Evolutionary conservation across 2,329 filamentous ascomycete genomes (phyloP).

Genomic region (Paramyrothecium sp.): DNA sequence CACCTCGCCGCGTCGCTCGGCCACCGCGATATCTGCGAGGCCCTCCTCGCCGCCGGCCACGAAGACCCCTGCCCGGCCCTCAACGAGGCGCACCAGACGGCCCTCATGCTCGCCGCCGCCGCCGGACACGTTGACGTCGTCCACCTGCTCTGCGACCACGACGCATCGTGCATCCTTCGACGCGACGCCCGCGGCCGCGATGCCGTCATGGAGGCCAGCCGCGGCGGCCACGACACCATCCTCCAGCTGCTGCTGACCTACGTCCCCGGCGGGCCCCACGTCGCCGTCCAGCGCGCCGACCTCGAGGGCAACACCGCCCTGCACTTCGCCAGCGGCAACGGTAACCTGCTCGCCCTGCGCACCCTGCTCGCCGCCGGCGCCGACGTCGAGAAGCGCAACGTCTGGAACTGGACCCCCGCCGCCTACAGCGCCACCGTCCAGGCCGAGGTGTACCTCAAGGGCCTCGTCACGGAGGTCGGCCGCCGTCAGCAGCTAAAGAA

Average conservation of each 20-base stretch:
- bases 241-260: slow-evolving; percentile 65
- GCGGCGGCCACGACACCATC: slow-evolving; percentile 60
- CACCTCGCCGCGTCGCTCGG: slow-evolving; percentile 78
- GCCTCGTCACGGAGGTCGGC: slow-evolving; percentile 70
- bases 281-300: slow-evolving; percentile 60
- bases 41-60: slow-evolving; percentile 72
- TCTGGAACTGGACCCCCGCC: slow-evolving; percentile 80
- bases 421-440: slow-evolving; percentile 79
- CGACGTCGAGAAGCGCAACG: slow-evolving; percentile 68
- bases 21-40: slow-evolving; percentile 64
- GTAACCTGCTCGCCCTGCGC: slow-evolving; percentile 73
- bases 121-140: slow-evolving; percentile 73
- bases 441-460: slow-evolving; percentile 82
- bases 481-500: slow-evolving; percentile 46
- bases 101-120: slow-evolving; percentile 74
- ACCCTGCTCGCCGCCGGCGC: slow-evolving; percentile 78
- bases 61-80: slow-evolving; percentile 71
- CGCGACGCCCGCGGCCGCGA: slow-evolving; percentile 69
- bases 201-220: slow-evolving; percentile 66
- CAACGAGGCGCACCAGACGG: slow-evolving; percentile 78
- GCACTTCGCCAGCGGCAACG: slow-evolving; percentile 82
- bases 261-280: slow-evolving; percentile 50
- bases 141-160: slow-evolving; percentile 64
- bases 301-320: slow-evolving; percentile 79
- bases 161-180: slow-evolving; percentile 62